These are phyloP conservation scores for Steccherinum ochraceum DNA, from an alignment of 768 basidiomycete species.

Conservation along the genomic window DNA sequence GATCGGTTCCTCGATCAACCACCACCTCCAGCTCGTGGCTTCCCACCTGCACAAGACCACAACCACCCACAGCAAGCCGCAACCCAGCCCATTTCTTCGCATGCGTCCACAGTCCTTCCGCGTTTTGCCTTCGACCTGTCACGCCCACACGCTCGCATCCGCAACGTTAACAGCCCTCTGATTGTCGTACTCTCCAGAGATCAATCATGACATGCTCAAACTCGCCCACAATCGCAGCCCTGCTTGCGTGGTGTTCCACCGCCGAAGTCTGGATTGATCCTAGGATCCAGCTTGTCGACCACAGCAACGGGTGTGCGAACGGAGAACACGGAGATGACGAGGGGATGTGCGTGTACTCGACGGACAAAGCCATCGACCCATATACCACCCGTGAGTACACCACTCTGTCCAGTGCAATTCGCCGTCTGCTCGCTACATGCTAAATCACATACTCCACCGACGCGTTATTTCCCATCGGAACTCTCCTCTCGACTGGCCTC, in stretches of 20 bases:
- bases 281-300: constrained; percentile 3
- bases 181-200: too few species aligned
- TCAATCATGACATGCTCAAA: not conserved
- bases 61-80: too few species aligned
- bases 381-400: constrained; percentile 9
- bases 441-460: too few species aligned
- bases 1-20: too few species aligned
- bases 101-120: too few species aligned
- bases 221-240: constrained; percentile 1
- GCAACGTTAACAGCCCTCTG: too few species aligned
- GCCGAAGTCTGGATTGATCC: constrained; percentile 10
- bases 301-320: not conserved
- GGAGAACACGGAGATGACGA: not conserved
- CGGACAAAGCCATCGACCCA: constrained; percentile 1
- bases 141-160: too few species aligned
- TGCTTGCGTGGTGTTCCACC: constrained; percentile 10
- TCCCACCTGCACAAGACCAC: too few species aligned
- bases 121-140: too few species aligned
- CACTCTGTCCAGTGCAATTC: not conserved
- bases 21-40: too few species aligned
- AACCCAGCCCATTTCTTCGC: too few species aligned
- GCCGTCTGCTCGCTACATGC: too few species aligned
- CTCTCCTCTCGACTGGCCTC: not conserved
- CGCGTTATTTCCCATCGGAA: not conserved
- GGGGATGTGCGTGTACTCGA: constrained; percentile 7